Conservation (phyloP, 768 basidiomycete genomes). For the Trametes cubensis region DNA sequence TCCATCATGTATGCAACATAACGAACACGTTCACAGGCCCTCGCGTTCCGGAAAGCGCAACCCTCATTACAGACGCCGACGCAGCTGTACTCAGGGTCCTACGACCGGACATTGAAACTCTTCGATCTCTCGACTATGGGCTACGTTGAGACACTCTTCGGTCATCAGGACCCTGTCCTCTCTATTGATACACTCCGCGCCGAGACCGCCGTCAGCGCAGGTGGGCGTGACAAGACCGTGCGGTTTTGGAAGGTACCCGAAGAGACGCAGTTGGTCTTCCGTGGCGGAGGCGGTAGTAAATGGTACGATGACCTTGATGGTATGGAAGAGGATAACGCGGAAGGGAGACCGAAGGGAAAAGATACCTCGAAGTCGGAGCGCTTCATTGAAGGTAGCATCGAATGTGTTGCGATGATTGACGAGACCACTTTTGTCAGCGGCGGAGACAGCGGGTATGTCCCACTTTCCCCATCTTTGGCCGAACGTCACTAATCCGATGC, state of each 20-base stretch:
- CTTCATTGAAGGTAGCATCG: conserved; percentile 89
- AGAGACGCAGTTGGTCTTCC: conserved; percentile 92
- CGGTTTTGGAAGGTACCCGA: conserved; percentile 97
- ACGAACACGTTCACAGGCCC: conserved; percentile 44
- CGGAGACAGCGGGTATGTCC: conserved; percentile 90
- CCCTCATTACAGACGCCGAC: conserved; percentile 26
- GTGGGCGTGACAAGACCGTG: conserved; percentile 87
- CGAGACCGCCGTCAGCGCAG: conserved; percentile 85
- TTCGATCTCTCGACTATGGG: conserved; percentile 84
- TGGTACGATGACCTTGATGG: conserved; percentile 83
- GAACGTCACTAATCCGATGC: neutral
- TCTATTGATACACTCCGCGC: conserved; percentile 78
- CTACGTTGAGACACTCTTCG: conserved; percentile 95
- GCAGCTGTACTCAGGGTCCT: conserved; percentile 75
- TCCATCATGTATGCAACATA: neutral
- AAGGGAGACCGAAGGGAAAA: conserved; percentile 35
- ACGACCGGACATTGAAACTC: conserved; percentile 88
- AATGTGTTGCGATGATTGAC: conserved; percentile 93
- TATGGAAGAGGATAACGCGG: conserved; percentile 58
- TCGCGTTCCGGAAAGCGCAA: conserved; percentile 78
- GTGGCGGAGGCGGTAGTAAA: conserved; percentile 88
- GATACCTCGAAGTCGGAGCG: conserved; percentile 41
- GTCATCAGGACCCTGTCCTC: conserved; percentile 89
- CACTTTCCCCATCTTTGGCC: conserved; percentile 1
- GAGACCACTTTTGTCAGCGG: conserved; percentile 91